phyloP scores from a whole-genome alignment of 768 basidiomycete species.

The Royoungia palumana region DNA sequence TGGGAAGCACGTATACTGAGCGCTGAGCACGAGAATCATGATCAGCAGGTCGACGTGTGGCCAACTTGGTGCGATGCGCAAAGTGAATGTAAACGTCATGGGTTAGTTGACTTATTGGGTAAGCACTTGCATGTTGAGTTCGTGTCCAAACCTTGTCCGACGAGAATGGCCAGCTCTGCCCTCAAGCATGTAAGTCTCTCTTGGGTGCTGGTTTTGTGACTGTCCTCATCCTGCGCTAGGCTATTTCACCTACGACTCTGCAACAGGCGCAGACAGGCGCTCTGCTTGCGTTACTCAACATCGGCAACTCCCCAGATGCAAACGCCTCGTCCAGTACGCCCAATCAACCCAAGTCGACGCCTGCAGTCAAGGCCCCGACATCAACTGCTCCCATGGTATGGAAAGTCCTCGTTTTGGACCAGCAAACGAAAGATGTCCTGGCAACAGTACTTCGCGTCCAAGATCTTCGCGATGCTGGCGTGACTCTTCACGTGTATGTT shows the following conservation, averaged over 20 bases:
- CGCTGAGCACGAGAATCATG: too few relatives aligned
- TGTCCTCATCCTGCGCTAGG: conserved; percentile 35
- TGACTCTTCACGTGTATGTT: conserved; percentile 94
- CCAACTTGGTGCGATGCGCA: too few relatives aligned
- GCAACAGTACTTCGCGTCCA: conserved; percentile 95
- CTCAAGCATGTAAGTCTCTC: conserved; percentile 41
- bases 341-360: conserved; percentile 28
- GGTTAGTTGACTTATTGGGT: neutral
- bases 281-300: conserved; percentile 80
- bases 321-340: conserved; percentile 9
- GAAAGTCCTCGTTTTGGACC: conserved; percentile 95
- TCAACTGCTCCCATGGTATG: conserved; percentile 77
- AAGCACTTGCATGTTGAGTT: conserved; percentile 8
- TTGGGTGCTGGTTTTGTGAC: neutral
- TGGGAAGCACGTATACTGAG: too few relatives aligned
- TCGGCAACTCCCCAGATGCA: conserved; percentile 52
- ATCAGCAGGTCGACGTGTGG: too few relatives aligned
- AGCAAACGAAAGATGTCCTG: conserved; percentile 92
- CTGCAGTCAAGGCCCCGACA: conserved; percentile 48
- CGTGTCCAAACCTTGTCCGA: neutral
- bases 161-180: conserved; percentile 42
- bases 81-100: too few relatives aligned
- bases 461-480: conserved; percentile 93
- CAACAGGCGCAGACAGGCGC: conserved; percentile 88
- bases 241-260: conserved; percentile 54